phyloP scores from a whole-genome alignment of 2,329 filamentous ascomycete genomes.

The Apiospora arundinis region DNA sequence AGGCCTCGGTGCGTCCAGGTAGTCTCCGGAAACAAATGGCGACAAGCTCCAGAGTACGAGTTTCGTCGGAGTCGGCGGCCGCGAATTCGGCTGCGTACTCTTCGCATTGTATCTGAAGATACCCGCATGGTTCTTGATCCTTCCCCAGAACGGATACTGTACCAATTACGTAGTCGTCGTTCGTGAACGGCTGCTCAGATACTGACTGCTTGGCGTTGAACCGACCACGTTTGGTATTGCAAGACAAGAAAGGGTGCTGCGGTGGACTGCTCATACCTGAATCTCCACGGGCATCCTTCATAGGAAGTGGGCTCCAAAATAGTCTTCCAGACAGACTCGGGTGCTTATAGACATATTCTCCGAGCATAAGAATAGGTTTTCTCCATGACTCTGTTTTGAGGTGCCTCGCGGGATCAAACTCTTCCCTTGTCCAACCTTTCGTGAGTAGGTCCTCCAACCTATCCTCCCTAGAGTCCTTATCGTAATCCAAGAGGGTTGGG shows the following conservation, averaged over 20 bases:
- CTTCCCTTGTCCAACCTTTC: no score
- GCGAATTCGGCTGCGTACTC: no score
- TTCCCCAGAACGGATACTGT: not conserved
- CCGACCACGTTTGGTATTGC: not conserved
- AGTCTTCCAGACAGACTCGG: not conserved
- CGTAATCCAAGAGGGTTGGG: not conserved
- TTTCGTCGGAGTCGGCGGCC: no score
- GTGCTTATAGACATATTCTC: not conserved
- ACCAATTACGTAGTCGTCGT: no score
- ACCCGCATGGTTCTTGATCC: not conserved
- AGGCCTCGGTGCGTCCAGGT: no score
- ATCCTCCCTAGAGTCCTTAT: no score
- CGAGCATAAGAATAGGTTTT: not conserved
- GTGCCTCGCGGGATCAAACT: no score
- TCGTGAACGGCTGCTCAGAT: no score
- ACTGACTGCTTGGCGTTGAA: not conserved
- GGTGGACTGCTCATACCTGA: not conserved
- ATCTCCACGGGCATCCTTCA: not conserved
- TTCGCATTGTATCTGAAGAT: no score
- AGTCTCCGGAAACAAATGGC: not conserved
- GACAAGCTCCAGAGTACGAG: no score
- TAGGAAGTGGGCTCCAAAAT: not conserved
- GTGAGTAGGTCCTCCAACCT: not conserved
- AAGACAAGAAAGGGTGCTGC: not conserved
- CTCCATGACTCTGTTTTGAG: not conserved